Percentiles rank a stretch among this genome's conserved stretches.
These are phyloP conservation scores for Pseudocercospora cruenta DNA, from an alignment of 2,329 filamentous ascomycete species.

Conservation along the genomic window DNA sequence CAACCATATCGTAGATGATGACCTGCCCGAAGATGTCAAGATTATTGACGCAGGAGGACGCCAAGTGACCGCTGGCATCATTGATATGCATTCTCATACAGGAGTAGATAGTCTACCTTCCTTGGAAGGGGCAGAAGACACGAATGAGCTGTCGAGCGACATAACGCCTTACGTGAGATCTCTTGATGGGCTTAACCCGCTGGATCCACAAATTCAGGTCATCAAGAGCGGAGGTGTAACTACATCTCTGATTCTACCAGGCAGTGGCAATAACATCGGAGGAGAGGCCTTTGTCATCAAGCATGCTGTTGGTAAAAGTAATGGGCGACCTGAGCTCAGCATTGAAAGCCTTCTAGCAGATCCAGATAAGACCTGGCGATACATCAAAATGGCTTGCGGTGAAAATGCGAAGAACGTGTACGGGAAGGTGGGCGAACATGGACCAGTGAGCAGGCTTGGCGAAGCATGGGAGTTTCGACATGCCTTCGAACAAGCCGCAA, in stretches of 20 bases:
- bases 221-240: constrained; percentile 77
- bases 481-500: constrained; percentile 65
- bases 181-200: constrained; percentile 66
- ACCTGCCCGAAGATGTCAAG: constrained; percentile 53
- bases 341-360: constrained; percentile 67
- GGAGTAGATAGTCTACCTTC: constrained; percentile 62
- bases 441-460: constrained; percentile 65
- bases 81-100: constrained; percentile 73
- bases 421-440: constrained; percentile 57
- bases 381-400: constrained; percentile 76
- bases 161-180: constrained; percentile 70
- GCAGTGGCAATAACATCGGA: constrained; percentile 71
- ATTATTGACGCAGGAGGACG: constrained; percentile 64
- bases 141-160: constrained; percentile 66
- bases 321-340: constrained; percentile 66
- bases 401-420: constrained; percentile 70
- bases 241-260: constrained; percentile 67
- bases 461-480: constrained; percentile 65
- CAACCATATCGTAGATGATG: constrained; percentile 46
- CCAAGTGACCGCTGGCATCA: constrained; percentile 67
- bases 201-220: constrained; percentile 67
- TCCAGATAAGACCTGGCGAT: constrained; percentile 67
- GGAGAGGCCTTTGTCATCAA: constrained; percentile 73
- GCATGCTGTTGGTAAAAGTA: constrained; percentile 63
- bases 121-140: constrained; percentile 60